phyloP scores from a whole-genome alignment of 2,329 filamentous ascomycete genomes.

The Hypoxylon rubiginosum region DNA sequence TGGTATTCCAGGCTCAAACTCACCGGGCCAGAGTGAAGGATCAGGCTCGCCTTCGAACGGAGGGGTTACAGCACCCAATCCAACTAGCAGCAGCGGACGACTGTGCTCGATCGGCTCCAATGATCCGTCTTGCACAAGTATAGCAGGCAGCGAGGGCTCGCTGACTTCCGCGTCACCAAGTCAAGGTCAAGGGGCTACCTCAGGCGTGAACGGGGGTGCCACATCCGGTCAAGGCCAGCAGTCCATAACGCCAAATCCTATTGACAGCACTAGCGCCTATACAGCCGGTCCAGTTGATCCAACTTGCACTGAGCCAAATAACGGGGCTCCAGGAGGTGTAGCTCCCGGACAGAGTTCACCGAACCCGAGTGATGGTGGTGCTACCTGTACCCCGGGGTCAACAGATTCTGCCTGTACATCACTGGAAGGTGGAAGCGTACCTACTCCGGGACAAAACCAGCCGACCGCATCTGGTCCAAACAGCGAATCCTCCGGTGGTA shows the following conservation, averaged over 20 bases:
- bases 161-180: slow-evolving; percentile 21
- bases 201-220: slow-evolving; percentile 8
- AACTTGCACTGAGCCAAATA: not conserved
- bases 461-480: slow-evolving; percentile 19
- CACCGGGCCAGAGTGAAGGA: slow-evolving; percentile 19
- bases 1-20: slow-evolving; percentile 12
- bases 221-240: slow-evolving; percentile 33
- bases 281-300: slow-evolving; percentile 24
- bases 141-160: slow-evolving; percentile 13
- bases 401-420: slow-evolving; percentile 39
- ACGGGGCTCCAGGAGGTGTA: slow-evolving; percentile 13
- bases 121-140: slow-evolving; percentile 26
- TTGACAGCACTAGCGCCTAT: slow-evolving; percentile 7
- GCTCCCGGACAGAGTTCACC: slow-evolving; percentile 35
- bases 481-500: slow-evolving; percentile 10
- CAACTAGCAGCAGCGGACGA: slow-evolving; percentile 13
- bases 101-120: slow-evolving; percentile 20
- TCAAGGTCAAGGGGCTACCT: slow-evolving; percentile 32
- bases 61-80: slow-evolving; percentile 11
- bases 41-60: slow-evolving; percentile 21
- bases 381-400: slow-evolving; percentile 18
- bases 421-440: slow-evolving; percentile 22
- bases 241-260: slow-evolving; percentile 5
- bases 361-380: slow-evolving; percentile 14
- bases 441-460: slow-evolving; percentile 19